Conservation (phyloP, 371 early-diverging fungal genomes). For the Dinochytrium kinnereticum region DNA sequence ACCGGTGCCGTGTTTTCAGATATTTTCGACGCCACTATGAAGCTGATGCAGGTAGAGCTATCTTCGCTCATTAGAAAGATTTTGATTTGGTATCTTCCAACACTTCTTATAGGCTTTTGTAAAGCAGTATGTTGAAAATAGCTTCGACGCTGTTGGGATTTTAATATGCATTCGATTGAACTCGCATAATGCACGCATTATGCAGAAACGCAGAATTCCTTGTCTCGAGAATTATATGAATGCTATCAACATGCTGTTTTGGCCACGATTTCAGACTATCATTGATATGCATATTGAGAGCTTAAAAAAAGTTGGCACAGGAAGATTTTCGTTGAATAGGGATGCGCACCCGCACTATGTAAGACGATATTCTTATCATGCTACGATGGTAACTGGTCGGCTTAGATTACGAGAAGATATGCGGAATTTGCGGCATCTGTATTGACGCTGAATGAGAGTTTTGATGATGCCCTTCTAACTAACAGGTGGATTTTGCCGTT, state of each 20-base stretch:
- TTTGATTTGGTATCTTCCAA: not conserved
- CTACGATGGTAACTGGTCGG: not conserved
- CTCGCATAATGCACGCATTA: constrained; percentile 75
- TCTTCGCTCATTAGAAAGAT: not conserved
- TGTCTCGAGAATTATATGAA: constrained; percentile 83
- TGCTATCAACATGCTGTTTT: constrained; percentile 85
- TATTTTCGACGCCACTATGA: constrained; percentile 81
- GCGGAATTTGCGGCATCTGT: constrained; percentile 90
- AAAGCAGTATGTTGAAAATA: constrained; percentile 59
- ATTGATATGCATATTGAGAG: constrained; percentile 89
- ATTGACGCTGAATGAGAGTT: constrained; percentile 82
- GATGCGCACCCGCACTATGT: constrained; percentile 87
- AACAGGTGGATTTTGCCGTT: constrained; percentile 59
- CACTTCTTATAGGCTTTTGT: constrained; percentile 19
- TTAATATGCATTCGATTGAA: constrained; percentile 87
- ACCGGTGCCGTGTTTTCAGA: constrained; percentile 35
- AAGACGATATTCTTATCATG: constrained; percentile 27
- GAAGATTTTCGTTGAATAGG: constrained; percentile 65
- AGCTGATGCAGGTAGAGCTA: constrained; percentile 65
- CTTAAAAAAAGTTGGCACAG: constrained; percentile 61
- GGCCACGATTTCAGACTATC: constrained; percentile 90
- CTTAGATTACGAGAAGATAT: constrained; percentile 69
- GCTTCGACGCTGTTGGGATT: constrained; percentile 88
- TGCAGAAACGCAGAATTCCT: constrained; percentile 81
- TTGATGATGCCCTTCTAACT: constrained; percentile 78